Conservation (phyloP, 257 asterid genomes). For the Solanum lignicaule region DNA sequence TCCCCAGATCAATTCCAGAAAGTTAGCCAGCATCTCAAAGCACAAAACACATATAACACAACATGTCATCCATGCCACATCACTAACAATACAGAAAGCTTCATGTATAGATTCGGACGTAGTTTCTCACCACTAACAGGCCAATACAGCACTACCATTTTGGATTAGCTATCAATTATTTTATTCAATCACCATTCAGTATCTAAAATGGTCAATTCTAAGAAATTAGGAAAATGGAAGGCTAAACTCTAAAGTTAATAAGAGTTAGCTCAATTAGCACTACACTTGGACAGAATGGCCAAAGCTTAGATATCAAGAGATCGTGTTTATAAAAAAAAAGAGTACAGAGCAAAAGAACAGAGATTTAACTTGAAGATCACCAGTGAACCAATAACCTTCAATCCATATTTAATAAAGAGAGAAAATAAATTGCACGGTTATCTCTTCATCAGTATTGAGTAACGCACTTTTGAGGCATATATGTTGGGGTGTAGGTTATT, state of each 20-base stretch:
- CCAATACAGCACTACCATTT: neutral
- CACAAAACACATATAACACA: neutral
- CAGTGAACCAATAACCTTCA: neutral
- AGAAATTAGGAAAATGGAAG: neutral
- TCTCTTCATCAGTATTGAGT: neutral
- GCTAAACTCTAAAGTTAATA: neutral
- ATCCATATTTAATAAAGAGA: neutral
- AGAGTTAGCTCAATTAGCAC: neutral
- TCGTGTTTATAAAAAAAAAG: neutral
- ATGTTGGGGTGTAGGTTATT: neutral
- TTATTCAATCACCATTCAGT: neutral
- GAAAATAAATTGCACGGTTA: neutral
- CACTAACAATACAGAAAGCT: neutral
- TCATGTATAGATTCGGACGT: neutral
- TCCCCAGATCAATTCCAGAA: neutral
- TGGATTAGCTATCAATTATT: neutral
- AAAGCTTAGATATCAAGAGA: neutral
- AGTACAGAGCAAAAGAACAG: neutral
- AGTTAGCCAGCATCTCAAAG: neutral
- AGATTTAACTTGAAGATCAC: neutral
- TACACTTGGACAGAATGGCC: neutral
- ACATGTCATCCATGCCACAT: neutral
- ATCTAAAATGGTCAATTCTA: neutral
- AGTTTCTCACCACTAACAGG: neutral
- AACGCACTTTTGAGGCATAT: neutral